Percentiles rank a stretch among this genome's conserved stretches.
Conservation (phyloP, 208 protist species). For the Crithidia expoeki region DNA sequence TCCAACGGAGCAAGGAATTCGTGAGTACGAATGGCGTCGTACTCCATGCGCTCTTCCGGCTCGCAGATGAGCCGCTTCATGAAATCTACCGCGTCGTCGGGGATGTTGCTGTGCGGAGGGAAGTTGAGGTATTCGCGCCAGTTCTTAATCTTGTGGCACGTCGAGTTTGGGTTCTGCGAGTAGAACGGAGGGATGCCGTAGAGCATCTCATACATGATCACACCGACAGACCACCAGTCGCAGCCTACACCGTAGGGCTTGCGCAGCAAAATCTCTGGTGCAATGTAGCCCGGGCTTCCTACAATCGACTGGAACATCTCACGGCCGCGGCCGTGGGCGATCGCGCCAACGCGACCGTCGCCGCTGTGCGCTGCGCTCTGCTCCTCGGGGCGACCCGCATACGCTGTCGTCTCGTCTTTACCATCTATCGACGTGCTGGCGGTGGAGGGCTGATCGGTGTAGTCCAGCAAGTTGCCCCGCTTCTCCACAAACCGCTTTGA, state of each 20-base stretch:
- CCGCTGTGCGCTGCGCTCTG: background rate
- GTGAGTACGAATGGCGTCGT: slow-evolving; percentile 77
- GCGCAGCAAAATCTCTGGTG: slow-evolving; percentile 95
- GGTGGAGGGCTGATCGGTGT: slow-evolving; percentile 34
- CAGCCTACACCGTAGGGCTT: slow-evolving; percentile 95
- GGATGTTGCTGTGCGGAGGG: slow-evolving; percentile 80
- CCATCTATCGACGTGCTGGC: slow-evolving; percentile 10
- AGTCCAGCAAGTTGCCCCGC: slow-evolving; percentile 70
- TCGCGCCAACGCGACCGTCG: slow-evolving; percentile 6
- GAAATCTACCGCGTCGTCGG: slow-evolving; percentile 90
- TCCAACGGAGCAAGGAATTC: slow-evolving; percentile 82
- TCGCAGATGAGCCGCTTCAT: slow-evolving; percentile 92
- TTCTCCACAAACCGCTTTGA: slow-evolving; percentile 89
- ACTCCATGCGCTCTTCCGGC: slow-evolving; percentile 77
- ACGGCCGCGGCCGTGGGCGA: slow-evolving; percentile 42
- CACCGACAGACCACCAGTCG: slow-evolving; percentile 98
- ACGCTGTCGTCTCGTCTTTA: slow-evolving; percentile 16
- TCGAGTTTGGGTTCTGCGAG: slow-evolving; percentile 89
- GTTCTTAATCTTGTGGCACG: slow-evolving; percentile 95
- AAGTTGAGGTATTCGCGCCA: slow-evolving; percentile 93
- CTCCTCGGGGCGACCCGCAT: slow-evolving; percentile 8
- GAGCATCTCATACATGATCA: slow-evolving; percentile 98
- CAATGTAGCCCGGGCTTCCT: slow-evolving; percentile 97
- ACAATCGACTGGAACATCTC: slow-evolving; percentile 93
- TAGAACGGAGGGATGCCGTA: slow-evolving; percentile 97